A percentile compares a stretch with the other conserved stretches of the same genome.
These are phyloP conservation scores for Candida wancherniae DNA, from an alignment of 805 yeast species.

Conservation along the genomic window DNA sequence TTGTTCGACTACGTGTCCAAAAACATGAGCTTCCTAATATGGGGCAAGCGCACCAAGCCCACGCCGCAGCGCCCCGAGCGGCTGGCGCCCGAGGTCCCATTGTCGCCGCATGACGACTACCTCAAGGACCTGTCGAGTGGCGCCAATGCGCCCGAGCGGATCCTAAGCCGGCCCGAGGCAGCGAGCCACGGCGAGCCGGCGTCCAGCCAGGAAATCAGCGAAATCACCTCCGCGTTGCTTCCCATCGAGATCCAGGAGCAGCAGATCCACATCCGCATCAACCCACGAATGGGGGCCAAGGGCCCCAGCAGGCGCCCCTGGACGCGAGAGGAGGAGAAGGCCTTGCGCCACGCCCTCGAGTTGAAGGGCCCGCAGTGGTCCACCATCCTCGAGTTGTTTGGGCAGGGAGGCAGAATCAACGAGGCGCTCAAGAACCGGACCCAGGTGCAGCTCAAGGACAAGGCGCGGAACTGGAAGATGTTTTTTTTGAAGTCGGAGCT, in stretches of 20 bases:
- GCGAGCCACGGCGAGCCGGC: no score
- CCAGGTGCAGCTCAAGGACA: constrained; percentile 91
- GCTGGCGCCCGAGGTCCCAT: no score
- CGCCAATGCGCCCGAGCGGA: background rate
- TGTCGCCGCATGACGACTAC: no score
- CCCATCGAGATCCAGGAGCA: constrained; percentile 43
- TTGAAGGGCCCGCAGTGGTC: constrained; percentile 93
- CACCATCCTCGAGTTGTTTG: constrained; percentile 81
- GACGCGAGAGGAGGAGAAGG: constrained; percentile 85
- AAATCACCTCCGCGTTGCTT: constrained; percentile 29
- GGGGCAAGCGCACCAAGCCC: constrained; percentile 52
- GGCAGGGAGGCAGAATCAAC: constrained; percentile 84
- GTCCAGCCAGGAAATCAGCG: constrained; percentile 22
- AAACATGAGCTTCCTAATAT: constrained; percentile 64
- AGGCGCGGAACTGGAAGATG: constrained; percentile 94
- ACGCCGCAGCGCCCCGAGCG: constrained; percentile 6
- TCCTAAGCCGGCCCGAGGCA: background rate
- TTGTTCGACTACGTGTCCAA: constrained; percentile 72
- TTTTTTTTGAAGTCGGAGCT: constrained; percentile 70
- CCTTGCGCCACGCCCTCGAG: constrained; percentile 74
- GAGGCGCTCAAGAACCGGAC: constrained; percentile 84
- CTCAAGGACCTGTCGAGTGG: no score
- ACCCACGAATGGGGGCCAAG: constrained; percentile 25
- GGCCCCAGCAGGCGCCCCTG: constrained; percentile 58
- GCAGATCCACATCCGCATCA: constrained; percentile 37